Evolutionary conservation across 495 filamentous ascomycete genomes (phyloP), one percentile per base, ranked within the genome.

Genomic region (Penicillium bovifimosum): DNA sequence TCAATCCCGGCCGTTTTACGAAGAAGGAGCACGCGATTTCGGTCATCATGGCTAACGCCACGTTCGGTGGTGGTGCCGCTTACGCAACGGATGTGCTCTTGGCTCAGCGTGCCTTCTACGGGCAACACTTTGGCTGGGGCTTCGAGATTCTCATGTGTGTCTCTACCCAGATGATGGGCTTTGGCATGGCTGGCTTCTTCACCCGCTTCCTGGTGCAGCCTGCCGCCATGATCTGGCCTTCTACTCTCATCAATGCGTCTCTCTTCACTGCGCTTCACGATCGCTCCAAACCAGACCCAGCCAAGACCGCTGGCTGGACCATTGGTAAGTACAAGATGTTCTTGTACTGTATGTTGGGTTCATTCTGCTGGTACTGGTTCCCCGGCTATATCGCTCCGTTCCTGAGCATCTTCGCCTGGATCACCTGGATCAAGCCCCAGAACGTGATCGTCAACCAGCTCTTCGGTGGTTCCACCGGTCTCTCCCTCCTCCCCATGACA

Each of bases 191-290:
- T 0, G 86, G 86, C 14, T 80, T 88, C 50, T 81, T 82, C 46
- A 76, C 81, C 43, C 74, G 79, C 14, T 85, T 83, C 56, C 65
- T 89, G 36, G 84, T 89, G 33, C 17, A 51, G 17, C 66, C 63
- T 5, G 83, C 85, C 3, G 78, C 85, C 9, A 87, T 89, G 84
- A 88, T 90, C 54, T 90, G 86, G 85, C 86, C 86, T 0, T 73
- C 72, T 1, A 85, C 76, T 41, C 70, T 90, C 17, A 81, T 85
- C 54, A 80, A 79, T 16, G 75, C 82, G 0, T 73, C 84, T 5
- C 68, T 90, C 8, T 85, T 90, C 71, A 80, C 81, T 41, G 84
- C 84, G n/a, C 82, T 89, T 60, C 86, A 90, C 54, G 86, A 88
- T 53, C 77, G 80, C 55, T 73, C 73, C 9, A 70, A 65, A 41